A percentile compares a stretch with the other conserved stretches of the same genome.
These are phyloP conservation scores for Capsicum rhomboideum DNA, from an alignment of 257 asterid species.

Conservation along the genomic window DNA sequence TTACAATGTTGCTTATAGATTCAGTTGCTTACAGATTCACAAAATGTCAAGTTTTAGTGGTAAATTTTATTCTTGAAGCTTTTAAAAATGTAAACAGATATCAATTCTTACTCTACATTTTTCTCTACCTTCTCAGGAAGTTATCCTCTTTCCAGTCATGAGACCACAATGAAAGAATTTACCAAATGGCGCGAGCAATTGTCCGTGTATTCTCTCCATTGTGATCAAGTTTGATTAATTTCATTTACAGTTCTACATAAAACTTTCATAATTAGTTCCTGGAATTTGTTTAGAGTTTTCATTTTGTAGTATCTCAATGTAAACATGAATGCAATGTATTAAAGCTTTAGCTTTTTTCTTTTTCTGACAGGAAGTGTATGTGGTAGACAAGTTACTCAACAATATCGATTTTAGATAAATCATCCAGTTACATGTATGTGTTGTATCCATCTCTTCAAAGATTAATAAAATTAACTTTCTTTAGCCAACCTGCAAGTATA, in stretches of 20 bases:
- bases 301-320: background rate
- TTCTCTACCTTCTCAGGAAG: background rate
- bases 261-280: background rate
- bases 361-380: background rate
- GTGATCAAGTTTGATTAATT: background rate
- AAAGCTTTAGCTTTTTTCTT: background rate
- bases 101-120: background rate
- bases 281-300: background rate
- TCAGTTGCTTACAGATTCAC: conserved; percentile 9
- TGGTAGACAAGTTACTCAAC: background rate
- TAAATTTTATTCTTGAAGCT: no score
- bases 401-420: background rate
- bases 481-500: no score
- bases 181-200: background rate
- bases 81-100: background rate
- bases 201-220: background rate
- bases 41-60: background rate
- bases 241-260: background rate
- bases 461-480: no score
- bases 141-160: background rate
- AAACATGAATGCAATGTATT: background rate
- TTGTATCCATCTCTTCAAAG: background rate
- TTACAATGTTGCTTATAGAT: conserved; percentile 3
- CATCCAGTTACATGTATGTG: background rate
- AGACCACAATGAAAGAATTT: background rate